Evolutionary conservation across 2,329 filamentous ascomycete genomes (phyloP).

Genomic region (Penicillium occitanis): DNA sequence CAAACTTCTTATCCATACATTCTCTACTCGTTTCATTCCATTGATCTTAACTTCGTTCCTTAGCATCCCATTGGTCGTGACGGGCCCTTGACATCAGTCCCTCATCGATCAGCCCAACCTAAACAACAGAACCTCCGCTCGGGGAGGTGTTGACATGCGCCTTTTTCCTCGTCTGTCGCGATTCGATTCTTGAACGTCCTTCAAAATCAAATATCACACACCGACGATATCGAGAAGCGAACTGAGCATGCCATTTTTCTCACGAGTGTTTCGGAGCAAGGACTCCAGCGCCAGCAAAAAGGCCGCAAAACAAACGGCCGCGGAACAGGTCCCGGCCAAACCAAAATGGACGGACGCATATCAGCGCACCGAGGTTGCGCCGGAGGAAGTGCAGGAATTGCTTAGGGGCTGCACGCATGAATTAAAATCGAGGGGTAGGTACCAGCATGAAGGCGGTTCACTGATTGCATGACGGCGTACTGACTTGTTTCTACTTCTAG

Average conservation of each 20-base stretch:
- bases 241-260: conserved; percentile 57
- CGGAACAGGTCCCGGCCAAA: conserved; percentile 60
- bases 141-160: conserved; percentile 10
- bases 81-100: conserved; percentile 17
- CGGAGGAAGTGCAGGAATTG: conserved; percentile 88
- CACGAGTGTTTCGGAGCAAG: conserved; percentile 69
- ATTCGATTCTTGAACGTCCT: neutral
- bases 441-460: neutral
- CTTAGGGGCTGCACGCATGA: conserved; percentile 82
- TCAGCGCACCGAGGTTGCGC: conserved; percentile 75
- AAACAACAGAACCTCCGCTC: conserved; percentile 8
- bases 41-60: conserved; percentile 6
- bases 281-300: conserved; percentile 67
- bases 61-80: conserved; percentile 8
- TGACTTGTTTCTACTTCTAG: conserved; percentile 48
- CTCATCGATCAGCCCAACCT: neutral
- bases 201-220: neutral
- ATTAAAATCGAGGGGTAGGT: conserved; percentile 87
- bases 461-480: conserved; percentile 21
- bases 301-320: conserved; percentile 52
- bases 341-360: conserved; percentile 87
- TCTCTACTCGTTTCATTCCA: neutral
- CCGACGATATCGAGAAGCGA: neutral
- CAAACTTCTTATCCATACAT: neutral
- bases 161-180: neutral